phyloP scores from a whole-genome alignment of 1,139 yeast species.

The Saccharomyces hybrid region DNA sequence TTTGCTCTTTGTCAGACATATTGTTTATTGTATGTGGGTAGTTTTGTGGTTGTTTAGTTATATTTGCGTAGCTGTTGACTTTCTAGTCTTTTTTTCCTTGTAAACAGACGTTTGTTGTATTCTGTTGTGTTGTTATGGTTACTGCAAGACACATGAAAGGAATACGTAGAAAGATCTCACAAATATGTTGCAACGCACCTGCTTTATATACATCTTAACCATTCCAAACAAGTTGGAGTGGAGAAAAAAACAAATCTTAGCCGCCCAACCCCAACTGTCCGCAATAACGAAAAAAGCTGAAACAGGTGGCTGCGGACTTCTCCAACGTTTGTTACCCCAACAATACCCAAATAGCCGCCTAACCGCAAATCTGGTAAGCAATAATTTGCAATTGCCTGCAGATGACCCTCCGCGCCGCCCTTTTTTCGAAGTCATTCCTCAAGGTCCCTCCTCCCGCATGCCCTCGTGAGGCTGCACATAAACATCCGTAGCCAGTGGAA shows the following conservation, averaged over 20 bases:
- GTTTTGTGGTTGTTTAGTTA: conserved; percentile 1
- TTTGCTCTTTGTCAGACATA: conserved; percentile 15
- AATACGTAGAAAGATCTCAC: background rate
- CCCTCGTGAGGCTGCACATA: background rate
- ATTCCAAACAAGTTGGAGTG: background rate
- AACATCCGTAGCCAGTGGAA: background rate
- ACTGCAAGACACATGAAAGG: background rate
- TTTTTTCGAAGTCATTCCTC: background rate
- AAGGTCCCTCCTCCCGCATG: background rate
- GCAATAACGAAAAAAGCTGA: background rate
- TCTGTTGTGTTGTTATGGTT: background rate
- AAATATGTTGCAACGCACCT: background rate
- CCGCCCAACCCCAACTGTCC: conserved; percentile 1
- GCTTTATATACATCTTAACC: background rate
- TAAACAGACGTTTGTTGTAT: background rate
- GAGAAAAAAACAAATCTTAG: background rate
- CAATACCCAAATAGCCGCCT: background rate
- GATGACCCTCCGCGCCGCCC: background rate
- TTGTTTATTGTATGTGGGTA: background rate
- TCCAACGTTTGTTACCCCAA: background rate
- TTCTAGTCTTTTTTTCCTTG: background rate
- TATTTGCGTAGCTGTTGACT: background rate
- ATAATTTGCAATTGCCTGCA: background rate
- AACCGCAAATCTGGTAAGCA: background rate
- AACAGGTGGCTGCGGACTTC: background rate